phyloP scores from a whole-genome alignment of 768 basidiomycete species.

The Chalciporus chontae region DNA sequence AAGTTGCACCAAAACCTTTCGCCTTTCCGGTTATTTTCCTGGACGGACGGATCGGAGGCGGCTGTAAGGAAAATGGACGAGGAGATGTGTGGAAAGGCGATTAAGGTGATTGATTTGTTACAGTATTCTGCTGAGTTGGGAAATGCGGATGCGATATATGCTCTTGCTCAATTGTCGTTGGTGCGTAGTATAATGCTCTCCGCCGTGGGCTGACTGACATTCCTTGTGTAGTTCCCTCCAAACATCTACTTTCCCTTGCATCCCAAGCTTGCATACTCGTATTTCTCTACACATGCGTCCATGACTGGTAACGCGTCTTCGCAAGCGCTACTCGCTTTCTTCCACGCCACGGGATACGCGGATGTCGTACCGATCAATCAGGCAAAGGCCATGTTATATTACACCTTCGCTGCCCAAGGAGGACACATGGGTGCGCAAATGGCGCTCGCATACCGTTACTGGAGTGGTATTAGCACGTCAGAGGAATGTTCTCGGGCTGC shows the following conservation, averaged over 20 bases:
- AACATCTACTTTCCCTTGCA: slow-evolving; percentile 60
- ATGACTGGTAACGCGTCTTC: slow-evolving; percentile 81
- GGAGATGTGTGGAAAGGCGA: slow-evolving; percentile 64
- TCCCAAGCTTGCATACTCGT: slow-evolving; percentile 58
- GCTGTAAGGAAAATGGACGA: slow-evolving; percentile 57
- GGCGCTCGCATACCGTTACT: slow-evolving; percentile 91
- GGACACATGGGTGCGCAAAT: slow-evolving; percentile 87
- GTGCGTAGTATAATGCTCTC: slow-evolving; percentile 37
- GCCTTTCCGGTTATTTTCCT: slow-evolving; percentile 43
- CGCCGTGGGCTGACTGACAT: no score
- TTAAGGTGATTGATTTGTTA: slow-evolving; percentile 78
- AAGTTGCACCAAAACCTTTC: slow-evolving; percentile 63
- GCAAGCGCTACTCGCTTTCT: slow-evolving; percentile 83
- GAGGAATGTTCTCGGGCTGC: slow-evolving; percentile 84
- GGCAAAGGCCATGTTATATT: slow-evolving; percentile 83
- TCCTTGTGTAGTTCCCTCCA: slow-evolving; percentile 60
- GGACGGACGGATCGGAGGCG: slow-evolving; percentile 38
- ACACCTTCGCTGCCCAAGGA: slow-evolving; percentile 90
- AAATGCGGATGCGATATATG: slow-evolving; percentile 67
- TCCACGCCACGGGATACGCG: slow-evolving; percentile 82
- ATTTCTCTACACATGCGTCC: slow-evolving; percentile 59
- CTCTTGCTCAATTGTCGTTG: slow-evolving; percentile 62
- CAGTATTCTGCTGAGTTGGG: slow-evolving; percentile 81
- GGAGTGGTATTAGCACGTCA: slow-evolving; percentile 90
- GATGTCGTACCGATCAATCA: slow-evolving; percentile 61